A percentile compares a stretch with the other conserved stretches of the same genome.
These are phyloP conservation scores for Cystoderma amianthinum DNA, from an alignment of 768 basidiomycete species.

Conservation along the genomic window DNA sequence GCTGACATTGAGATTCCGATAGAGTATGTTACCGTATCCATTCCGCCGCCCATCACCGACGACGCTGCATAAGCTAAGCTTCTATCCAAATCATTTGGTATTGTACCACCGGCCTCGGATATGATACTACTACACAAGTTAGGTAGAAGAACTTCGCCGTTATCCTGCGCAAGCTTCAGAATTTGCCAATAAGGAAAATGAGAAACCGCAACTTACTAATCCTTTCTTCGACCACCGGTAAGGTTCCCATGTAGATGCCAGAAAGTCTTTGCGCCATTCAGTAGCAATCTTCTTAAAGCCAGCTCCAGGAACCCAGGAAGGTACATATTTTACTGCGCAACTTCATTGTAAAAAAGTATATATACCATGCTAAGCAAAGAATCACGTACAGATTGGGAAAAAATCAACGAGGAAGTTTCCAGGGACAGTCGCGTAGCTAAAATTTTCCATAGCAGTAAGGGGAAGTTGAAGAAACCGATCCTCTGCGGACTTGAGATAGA, in stretches of 20 bases:
- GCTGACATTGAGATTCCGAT: not conserved
- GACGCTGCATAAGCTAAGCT: not conserved
- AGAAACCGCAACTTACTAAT: not conserved
- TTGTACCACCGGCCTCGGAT: not conserved
- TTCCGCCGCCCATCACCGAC: not conserved
- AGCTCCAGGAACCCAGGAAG: slow-evolving; percentile 28
- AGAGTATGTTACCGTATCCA: slow-evolving; percentile 3
- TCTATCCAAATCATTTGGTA: not conserved
- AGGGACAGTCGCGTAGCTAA: slow-evolving; percentile 4
- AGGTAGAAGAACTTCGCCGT: not conserved
- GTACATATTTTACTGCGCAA: slow-evolving; percentile 11
- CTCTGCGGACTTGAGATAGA: not conserved
- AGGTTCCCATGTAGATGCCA: not conserved
- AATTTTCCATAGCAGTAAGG: not conserved
- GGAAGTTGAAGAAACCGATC: not conserved
- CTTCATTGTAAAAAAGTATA: not conserved
- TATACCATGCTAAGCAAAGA: not conserved
- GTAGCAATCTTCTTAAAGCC: slow-evolving; percentile 28
- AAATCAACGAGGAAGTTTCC: slow-evolving; percentile 12
- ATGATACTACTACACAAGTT: not conserved
- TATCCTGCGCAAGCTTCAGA: not conserved
- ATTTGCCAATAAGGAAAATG: not conserved
- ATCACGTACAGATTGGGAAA: slow-evolving; percentile 7
- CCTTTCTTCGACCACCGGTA: not conserved
- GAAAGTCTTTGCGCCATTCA: slow-evolving; percentile 15